Base-by-base conservation (phyloP, 805 yeast genomes). In the Candida silvicultrix region DNA sequence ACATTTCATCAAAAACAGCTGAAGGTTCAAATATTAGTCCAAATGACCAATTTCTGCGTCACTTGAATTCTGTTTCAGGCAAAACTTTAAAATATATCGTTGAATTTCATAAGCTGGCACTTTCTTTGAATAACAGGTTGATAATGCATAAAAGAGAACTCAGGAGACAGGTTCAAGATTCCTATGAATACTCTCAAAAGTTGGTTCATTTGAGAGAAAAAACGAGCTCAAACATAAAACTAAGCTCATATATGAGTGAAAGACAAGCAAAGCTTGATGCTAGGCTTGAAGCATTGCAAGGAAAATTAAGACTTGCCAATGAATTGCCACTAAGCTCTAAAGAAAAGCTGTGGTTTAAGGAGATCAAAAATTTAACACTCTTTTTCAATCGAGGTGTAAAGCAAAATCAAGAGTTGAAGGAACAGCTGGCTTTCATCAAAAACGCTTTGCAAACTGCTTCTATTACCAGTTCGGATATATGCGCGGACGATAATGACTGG, bases 271-370 rank as follows among this genome's bases (percentile, higher is more conserved):
- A 45, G 11, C 51, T 69, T 36, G 52, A 60, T 11, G 51, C 59
- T 5, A 69, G 77, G 39, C 56, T 63, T 40, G 54, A 48, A 4
- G 45, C 47, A 9, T 47, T 75, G 14, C 53, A 57, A 9, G 53
- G 59, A 4, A 60, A 49, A 11, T 42, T 73, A 5, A 32, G 55
- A 50, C 29, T 42, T 40, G 28, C 48, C 50, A 48, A 43, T 38
- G 60, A 65, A 7, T 44, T 59, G 15, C 65, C 71, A 0, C 52
- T 76, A 29, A 65, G 70, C 42, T 59, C 58, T 4, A 57, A 66
- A 11, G 83, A 78, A 54, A 59, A 62, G 44, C 58, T 51, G 22
- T 78, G 81, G 80, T 66, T 72, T 46, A 63, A 58, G 29, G 79
- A 74, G 52, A 59, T 77, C 9, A 64, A 61, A 39, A 53, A 49